Base-by-base conservation (phyloP, 2,329 filamentous ascomycete genomes). In the Aspergillus jensenii region DNA sequence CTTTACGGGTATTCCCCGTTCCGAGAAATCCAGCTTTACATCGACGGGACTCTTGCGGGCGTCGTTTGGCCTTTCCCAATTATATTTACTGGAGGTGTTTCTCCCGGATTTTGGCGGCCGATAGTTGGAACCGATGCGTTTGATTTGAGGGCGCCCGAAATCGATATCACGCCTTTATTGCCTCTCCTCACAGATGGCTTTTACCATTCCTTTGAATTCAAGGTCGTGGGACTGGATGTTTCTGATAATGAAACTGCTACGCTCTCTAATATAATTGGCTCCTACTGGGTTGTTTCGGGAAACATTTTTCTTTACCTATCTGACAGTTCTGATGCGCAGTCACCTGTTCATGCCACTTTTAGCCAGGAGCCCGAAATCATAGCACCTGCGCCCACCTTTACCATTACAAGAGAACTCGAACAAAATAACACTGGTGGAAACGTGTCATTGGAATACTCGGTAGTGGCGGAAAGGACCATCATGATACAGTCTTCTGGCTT, bases 61-160 rank as follows among this genome's bases (percentile, higher is more conserved):
- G 85, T 92, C 2, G 83, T 86, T 33, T 95, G 89, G 90, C 91
- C 91, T 1, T 93, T 90, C 66, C 90, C 90, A 0, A 82, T 91
- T 17, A 87, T 96, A 49, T 93, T 93, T 66, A 93, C 91, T 0
- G 91, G 91, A 3, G 90, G 90, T 1, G 81, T 96, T 6, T 87
- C 89, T 1, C 90, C 90, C 4, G 85, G 86, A 1, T 81, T 95
- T 40, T 91, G 92, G 83, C 81, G 90, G 6, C 91, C 91, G 0
- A 82, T 95, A 54, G 90, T 90, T 3, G 90, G 90, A 1, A 85
- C 90, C 19, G 87, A 95, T 67, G 86, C 90, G 0, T 95, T 91
- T 69, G 90, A 95, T 68, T 78, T 96, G 23, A 80, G 84, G 45
- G 90, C 95, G 70, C 86, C 90, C 62, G 89, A 95, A 70, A 90